Percentiles rank a stretch among this genome's conserved stretches.
Evolutionary conservation across 352 stramenopile species (phyloP).

Genomic region (Lagenidium sp.): DNA sequence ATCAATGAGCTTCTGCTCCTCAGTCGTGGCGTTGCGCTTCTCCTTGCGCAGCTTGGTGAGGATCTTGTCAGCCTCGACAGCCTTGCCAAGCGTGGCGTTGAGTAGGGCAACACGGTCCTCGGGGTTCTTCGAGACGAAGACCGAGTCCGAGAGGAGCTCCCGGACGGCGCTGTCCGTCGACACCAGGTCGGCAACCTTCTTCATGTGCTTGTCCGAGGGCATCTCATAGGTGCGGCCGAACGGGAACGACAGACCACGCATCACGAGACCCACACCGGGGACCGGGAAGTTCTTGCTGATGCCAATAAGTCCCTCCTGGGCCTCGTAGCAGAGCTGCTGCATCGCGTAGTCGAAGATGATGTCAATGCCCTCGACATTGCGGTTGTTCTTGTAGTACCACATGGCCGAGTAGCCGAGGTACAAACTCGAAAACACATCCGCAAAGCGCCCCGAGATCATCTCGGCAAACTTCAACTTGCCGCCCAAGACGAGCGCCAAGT

Average conservation of each 20-base stretch:
- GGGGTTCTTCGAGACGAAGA: constrained; percentile 70
- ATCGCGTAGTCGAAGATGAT: constrained; percentile 96
- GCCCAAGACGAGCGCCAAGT: constrained; percentile 95
- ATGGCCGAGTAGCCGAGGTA: constrained; percentile 97
- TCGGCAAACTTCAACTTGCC: constrained; percentile 98
- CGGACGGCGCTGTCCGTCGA: constrained; percentile 67
- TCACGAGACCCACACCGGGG: constrained; percentile 86
- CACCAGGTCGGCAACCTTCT: constrained; percentile 61
- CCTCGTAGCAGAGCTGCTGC: constrained; percentile 93
- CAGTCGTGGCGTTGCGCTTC: constrained; percentile 89
- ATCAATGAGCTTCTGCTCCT: constrained; percentile 93
- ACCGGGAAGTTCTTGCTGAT: constrained; percentile 97
- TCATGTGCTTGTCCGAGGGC: constrained; percentile 84
- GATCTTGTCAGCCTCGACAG: constrained; percentile 91
- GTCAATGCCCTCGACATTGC: constrained; percentile 92
- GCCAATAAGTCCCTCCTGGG: constrained; percentile 92
- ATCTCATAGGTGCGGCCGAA: constrained; percentile 90
- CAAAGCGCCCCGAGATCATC: constrained; percentile 95
- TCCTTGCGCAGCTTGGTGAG: constrained; percentile 88
- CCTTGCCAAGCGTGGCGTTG: constrained; percentile 72
- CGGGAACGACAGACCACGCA: constrained; percentile 94
- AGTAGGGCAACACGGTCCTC: constrained; percentile 60
- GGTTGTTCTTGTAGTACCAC: constrained; percentile 95
- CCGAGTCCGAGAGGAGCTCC: constrained; percentile 51
- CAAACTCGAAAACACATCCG: constrained; percentile 95